Evolutionary conservation across 2,329 filamentous ascomycete genomes (phyloP).

Genomic region (Delphinella strobiligena): DNA sequence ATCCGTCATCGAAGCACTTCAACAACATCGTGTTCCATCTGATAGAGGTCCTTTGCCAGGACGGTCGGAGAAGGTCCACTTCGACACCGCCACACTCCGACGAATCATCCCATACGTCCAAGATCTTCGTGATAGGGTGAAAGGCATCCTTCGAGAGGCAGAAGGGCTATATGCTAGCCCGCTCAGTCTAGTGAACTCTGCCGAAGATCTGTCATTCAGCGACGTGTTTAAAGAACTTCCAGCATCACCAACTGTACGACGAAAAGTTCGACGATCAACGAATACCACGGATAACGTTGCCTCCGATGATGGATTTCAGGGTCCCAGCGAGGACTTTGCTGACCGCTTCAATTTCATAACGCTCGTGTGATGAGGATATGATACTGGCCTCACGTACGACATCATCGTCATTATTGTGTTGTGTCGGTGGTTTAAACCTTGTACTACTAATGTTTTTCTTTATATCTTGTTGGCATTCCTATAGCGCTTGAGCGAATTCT

Average conservation of each 20-base stretch:
- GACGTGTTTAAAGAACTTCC: constrained; percentile 20
- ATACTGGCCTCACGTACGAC: background rate
- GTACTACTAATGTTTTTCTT: constrained; percentile 7
- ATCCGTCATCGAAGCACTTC: constrained; percentile 49
- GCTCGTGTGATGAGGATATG: constrained; percentile 6
- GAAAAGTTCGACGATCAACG: constrained; percentile 8
- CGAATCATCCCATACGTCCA: constrained; percentile 47
- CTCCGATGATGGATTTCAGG: constrained; percentile 9
- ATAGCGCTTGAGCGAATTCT: background rate
- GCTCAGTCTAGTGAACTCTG: constrained; percentile 11
- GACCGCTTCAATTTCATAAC: constrained; percentile 16
- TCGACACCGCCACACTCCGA: constrained; percentile 51
- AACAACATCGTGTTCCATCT: constrained; percentile 21
- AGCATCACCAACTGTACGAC: constrained; percentile 9
- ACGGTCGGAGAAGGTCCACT: constrained; percentile 45
- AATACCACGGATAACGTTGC: constrained; percentile 5
- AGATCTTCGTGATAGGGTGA: constrained; percentile 35
- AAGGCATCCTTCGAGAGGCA: constrained; percentile 33
- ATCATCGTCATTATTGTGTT: background rate
- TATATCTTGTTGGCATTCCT: background rate
- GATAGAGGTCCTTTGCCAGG: constrained; percentile 13
- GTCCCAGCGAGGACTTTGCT: constrained; percentile 13
- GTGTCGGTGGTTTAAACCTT: background rate
- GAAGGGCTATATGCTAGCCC: constrained; percentile 37
- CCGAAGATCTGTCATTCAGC: constrained; percentile 23